phyloP scores from a whole-genome alignment of 495 filamentous ascomycete genomes.

The Friedmanniomyces endolithicus region DNA sequence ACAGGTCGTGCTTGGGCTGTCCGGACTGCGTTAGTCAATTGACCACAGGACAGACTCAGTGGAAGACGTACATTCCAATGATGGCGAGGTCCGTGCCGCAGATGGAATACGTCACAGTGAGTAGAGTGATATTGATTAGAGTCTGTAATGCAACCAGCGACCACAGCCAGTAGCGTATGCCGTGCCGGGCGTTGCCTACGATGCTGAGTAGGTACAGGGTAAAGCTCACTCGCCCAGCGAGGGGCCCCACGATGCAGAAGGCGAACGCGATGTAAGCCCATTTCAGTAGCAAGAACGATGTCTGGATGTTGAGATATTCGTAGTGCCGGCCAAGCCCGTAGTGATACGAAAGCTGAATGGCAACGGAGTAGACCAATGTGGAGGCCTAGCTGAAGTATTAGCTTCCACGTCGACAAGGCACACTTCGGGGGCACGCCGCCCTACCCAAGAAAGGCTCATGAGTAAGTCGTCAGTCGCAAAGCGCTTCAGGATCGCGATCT shows the following conservation, averaged over 20 bases:
- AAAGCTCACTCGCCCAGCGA: not conserved
- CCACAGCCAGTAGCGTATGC: not conserved
- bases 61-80: not conserved
- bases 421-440: not conserved
- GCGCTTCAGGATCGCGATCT: not conserved
- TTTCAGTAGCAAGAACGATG: not conserved
- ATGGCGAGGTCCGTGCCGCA: not conserved
- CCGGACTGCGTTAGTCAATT: too few species aligned
- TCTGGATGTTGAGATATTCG: not conserved
- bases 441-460: slow-evolving; percentile 1
- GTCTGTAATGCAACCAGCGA: not conserved
- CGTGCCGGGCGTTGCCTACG: not conserved
- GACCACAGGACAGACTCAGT: too few species aligned
- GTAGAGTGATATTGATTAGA: not conserved
- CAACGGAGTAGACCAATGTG: not conserved
- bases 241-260: not conserved
- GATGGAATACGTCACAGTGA: not conserved
- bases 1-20: too few species aligned
- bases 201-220: not conserved
- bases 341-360: slow-evolving; percentile 1
- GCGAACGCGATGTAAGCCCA: slow-evolving; percentile 5
- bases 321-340: slow-evolving; percentile 5
- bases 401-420: not conserved
- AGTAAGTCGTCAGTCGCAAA: slow-evolving; percentile 1
- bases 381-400: not conserved